Conservation (phyloP, 2,329 filamentous ascomycete genomes). For the Trichoderma polysporum region DNA sequence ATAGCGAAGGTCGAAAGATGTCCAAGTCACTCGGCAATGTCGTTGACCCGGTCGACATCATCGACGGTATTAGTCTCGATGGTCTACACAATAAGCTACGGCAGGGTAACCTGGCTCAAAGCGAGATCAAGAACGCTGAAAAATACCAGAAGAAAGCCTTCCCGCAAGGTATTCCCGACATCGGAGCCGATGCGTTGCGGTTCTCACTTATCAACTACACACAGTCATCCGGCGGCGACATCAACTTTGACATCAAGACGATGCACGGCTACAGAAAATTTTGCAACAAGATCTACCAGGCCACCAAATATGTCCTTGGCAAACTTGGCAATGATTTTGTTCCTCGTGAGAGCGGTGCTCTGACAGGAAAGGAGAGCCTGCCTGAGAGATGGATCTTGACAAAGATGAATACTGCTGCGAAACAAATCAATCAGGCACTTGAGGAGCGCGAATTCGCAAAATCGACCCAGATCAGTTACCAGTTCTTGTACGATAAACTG, state of each 20-base stretch:
- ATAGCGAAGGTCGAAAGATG: conserved; percentile 89
- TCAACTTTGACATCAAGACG: conserved; percentile 79
- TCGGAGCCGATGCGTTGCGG: conserved; percentile 79
- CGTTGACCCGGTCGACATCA: conserved; percentile 83
- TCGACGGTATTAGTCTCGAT: conserved; percentile 73
- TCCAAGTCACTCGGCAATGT: conserved; percentile 89
- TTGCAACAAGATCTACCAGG: conserved; percentile 88
- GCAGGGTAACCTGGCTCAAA: conserved; percentile 72
- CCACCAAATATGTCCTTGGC: conserved; percentile 81
- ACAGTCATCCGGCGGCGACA: conserved; percentile 57
- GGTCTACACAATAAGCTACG: conserved; percentile 73
- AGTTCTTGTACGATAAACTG: conserved; percentile 54
- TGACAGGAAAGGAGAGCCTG: conserved; percentile 31
- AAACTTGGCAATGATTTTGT: conserved; percentile 63
- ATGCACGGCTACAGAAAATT: conserved; percentile 85
- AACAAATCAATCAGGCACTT: conserved; percentile 63
- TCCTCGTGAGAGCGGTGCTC: conserved; percentile 42
- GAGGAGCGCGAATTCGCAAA: conserved; percentile 65
- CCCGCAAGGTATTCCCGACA: conserved; percentile 83
- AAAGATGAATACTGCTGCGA: conserved; percentile 65
- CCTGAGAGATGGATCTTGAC: conserved; percentile 53
- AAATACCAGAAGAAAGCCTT: conserved; percentile 87
- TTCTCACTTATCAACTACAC: conserved; percentile 86
- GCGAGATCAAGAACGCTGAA: conserved; percentile 73
- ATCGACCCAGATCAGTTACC: conserved; percentile 64